Percentiles rank a stretch among this genome's conserved stretches.
Evolutionary conservation across 1,284 basidiomycete genomes (phyloP).

Genomic region (Rhodotorula mucilaginosa): DNA sequence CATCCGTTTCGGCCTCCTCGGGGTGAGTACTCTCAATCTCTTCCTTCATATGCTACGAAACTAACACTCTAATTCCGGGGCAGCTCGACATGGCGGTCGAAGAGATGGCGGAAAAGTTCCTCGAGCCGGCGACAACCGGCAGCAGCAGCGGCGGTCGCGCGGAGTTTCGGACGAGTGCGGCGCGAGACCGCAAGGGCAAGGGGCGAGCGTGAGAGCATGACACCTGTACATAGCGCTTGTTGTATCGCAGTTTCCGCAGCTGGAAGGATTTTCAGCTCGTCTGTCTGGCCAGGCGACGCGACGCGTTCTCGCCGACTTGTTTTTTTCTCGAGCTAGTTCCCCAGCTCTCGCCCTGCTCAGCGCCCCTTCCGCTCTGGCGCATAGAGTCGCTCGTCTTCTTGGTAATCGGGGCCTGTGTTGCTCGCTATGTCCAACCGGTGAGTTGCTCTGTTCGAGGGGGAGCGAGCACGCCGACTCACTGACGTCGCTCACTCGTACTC

Average conservation of each 20-base stretch:
- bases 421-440: no score
- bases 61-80: background rate
- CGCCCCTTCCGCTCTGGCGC: no score
- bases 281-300: no score
- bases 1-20: slow-evolving; percentile 24
- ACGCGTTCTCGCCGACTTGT: no score
- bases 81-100: slow-evolving; percentile 37
- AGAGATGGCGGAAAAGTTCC: slow-evolving; percentile 59
- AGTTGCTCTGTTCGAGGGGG: background rate
- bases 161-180: slow-evolving; percentile 23
- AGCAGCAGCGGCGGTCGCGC: slow-evolving; percentile 12
- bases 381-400: no score
- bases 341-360: no score
- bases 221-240: background rate
- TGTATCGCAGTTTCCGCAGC: no score
- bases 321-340: no score
- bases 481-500: background rate
- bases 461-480: background rate
- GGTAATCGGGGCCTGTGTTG: no score
- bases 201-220: slow-evolving; percentile 41
- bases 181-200: slow-evolving; percentile 44
- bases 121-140: slow-evolving; percentile 54
- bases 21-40: slow-evolving; percentile 12
- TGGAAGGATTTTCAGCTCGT: no score
- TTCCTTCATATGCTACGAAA: background rate